phyloP scores from a whole-genome alignment of 1,284 basidiomycete genomes.

The Phaffia rhodozyma region DNA sequence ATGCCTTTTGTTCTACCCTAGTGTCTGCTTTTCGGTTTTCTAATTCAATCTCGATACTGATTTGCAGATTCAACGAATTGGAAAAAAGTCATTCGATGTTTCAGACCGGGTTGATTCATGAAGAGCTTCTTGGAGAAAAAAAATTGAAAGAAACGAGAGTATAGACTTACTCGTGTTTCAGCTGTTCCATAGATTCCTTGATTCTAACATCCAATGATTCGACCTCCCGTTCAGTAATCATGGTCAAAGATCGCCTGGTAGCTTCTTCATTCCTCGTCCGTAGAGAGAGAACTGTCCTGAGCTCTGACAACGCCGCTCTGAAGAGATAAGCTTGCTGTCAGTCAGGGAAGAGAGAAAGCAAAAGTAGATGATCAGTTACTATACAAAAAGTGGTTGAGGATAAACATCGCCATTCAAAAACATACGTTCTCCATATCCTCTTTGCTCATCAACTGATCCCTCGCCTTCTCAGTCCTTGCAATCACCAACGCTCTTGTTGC shows the following conservation, averaged over 20 bases:
- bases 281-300: constrained; percentile 75
- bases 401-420: constrained; percentile 22
- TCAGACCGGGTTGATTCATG: not conserved
- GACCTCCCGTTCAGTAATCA: constrained; percentile 72
- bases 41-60: constrained; percentile 85
- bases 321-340: constrained; percentile 87
- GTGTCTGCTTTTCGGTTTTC: constrained; percentile 88
- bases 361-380: not conserved
- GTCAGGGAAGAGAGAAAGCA: constrained; percentile 14
- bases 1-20: constrained; percentile 72
- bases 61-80: not conserved
- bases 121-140: not conserved
- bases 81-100: constrained; percentile 1
- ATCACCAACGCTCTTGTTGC: constrained; percentile 69
- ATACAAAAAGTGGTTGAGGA: not conserved
- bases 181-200: constrained; percentile 77
- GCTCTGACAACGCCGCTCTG: constrained; percentile 80
- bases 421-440: constrained; percentile 86
- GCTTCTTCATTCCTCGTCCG: constrained; percentile 75
- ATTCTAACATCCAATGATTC: constrained; percentile 79
- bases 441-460: constrained; percentile 57
- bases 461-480: constrained; percentile 60
- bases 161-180: constrained; percentile 73
- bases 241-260: constrained; percentile 59
- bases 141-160: not conserved